Evolutionary conservation across 139 green algal species (phyloP).

Genomic region (Prasinococcaceae sp.): DNA sequence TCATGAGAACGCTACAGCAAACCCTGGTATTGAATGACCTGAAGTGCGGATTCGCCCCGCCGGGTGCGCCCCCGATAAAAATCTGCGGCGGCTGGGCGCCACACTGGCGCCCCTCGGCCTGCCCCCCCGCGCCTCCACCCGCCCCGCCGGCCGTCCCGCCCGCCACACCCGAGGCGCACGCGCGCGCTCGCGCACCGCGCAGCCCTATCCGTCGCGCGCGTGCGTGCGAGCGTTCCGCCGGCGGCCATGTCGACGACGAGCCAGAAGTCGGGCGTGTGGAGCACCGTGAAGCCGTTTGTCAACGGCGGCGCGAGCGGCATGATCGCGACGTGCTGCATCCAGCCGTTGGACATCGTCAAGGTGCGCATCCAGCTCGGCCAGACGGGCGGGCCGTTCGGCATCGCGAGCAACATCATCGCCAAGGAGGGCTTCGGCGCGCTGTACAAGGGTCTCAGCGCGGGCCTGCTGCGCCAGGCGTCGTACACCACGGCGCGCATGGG

Average conservation of each 20-base stretch:
- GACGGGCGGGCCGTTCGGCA: constrained; percentile 46
- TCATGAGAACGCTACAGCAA: background rate
- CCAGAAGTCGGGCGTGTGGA: constrained; percentile 39
- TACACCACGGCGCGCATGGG: constrained; percentile 92
- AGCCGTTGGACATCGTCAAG: constrained; percentile 91
- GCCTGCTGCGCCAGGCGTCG: constrained; percentile 81
- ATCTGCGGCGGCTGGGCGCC: too few species aligned
- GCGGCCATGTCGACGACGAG: too few species aligned
- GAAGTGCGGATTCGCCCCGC: background rate
- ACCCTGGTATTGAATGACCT: background rate
- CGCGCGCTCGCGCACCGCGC: too few species aligned
- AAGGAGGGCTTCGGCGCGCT: constrained; percentile 22
- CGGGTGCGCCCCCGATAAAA: too few species aligned
- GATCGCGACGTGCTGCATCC: constrained; percentile 61
- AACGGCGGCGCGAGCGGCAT: constrained; percentile 81
- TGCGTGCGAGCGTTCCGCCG: too few species aligned
- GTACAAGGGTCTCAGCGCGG: constrained; percentile 62
- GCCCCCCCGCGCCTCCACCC: too few species aligned
- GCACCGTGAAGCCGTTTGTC: constrained; percentile 73
- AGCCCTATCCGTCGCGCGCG: too few species aligned
- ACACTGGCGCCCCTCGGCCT: too few species aligned
- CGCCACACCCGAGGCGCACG: too few species aligned
- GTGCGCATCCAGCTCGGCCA: constrained; percentile 86
- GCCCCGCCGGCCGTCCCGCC: too few species aligned
- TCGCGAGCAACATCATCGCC: constrained; percentile 23